Evolutionary conservation across 352 stramenopile species (phyloP).

Genomic region (Phytophthora podocarpi): DNA sequence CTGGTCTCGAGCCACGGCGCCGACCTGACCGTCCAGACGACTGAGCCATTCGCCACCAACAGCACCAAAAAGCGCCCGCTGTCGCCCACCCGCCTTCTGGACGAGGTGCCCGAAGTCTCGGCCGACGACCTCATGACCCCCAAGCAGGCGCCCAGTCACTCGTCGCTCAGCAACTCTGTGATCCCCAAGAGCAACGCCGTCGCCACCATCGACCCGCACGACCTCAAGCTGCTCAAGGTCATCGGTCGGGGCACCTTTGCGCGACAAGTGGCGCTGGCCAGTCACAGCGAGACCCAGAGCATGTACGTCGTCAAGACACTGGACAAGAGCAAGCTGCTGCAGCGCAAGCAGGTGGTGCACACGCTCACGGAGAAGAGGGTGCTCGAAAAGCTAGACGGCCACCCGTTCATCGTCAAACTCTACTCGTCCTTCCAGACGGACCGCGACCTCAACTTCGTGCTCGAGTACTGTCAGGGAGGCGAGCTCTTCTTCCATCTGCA

Average conservation of each 20-base stretch:
- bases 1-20: constrained; percentile 1
- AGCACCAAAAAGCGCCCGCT: constrained; percentile 37
- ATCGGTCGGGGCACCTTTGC: constrained; percentile 86
- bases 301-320: constrained; percentile 86
- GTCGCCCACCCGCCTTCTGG: constrained; percentile 24
- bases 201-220: constrained; percentile 54
- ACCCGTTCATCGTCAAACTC: constrained; percentile 84
- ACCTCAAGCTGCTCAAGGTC: constrained; percentile 85
- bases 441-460: constrained; percentile 80
- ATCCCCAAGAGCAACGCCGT: constrained; percentile 19
- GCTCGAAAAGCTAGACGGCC: constrained; percentile 59
- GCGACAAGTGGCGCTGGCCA: constrained; percentile 78
- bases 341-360: constrained; percentile 80
- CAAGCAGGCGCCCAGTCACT: neutral
- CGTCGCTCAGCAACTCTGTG: neutral
- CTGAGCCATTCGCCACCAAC: constrained; percentile 1
- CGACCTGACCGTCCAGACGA: constrained; percentile 20
- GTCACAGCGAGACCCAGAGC: constrained; percentile 50
- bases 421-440: constrained; percentile 78
- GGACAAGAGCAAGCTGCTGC: constrained; percentile 75
- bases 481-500: constrained; percentile 89
- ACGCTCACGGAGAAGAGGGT: constrained; percentile 84
- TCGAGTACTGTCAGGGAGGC: constrained; percentile 85
- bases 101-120: constrained; percentile 24
- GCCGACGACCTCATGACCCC: constrained; percentile 39